Evolutionary conservation across 352 stramenopile genomes (phyloP), one percentile per base, ranked within the genome.

Genomic region (Globisporangium middletonii): DNA sequence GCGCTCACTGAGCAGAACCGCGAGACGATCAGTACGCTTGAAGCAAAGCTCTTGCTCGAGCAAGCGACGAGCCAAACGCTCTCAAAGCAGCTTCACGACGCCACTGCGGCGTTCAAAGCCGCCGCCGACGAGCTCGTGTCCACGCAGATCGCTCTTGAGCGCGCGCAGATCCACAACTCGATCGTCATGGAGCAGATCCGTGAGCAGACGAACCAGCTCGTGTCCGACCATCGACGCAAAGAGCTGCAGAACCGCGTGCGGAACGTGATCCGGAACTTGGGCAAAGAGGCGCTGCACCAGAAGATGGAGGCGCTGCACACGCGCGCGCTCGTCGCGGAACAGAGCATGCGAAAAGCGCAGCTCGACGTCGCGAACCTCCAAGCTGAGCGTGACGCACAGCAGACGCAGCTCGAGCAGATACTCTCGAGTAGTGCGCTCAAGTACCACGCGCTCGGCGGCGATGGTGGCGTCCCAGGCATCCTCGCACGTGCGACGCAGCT

Each of bases 281-380:
- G 79, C 4, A 83, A 82, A 48, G 77, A 89, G n/a, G 75, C 79
- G 11, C 58, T 92, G 12, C 68, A 63, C 4, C 69, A 79, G 8
- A 88, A 89, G n/a, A 76, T 87, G 65, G 79, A 87, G 54, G 62
- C 63, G 13, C 59, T 89, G 8, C 67, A 85, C 47, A 73, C 64
- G 0, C 68, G 77, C 27, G 63, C 69, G 3, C 69, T 88, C 33
- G 64, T 73, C 4, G 75, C 79, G 0, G 79, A 89, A 50, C 77
- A 89, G 27, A 60, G 62, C 19, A 79, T 85, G 73, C 75, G 73
- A 2, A 70, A 65, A 0, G 71, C 77, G 8, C 73, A 86, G 57
- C 55, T 86, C 4, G 69, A 88, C 49, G 61, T 52, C 4, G 54
- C 68, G 26, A 68, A 70, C 5, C 57, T 79, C 6, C 53, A 53